Conservation (phyloP, 495 filamentous ascomycete species). For the Lasiosphaeria hispida region DNA sequence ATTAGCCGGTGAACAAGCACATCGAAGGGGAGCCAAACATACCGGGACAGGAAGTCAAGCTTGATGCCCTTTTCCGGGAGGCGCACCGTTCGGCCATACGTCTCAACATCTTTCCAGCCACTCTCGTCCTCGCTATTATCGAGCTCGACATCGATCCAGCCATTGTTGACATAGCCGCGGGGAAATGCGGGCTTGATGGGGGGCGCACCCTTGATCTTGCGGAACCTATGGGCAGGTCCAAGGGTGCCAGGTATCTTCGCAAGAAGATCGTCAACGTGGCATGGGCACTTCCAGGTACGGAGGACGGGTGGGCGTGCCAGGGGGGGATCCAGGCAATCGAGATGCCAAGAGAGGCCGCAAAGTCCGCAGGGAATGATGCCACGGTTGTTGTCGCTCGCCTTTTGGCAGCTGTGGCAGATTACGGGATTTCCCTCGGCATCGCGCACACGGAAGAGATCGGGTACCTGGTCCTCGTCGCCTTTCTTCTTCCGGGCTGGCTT, state of each 20-base stretch:
- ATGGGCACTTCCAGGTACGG: constrained; percentile 83
- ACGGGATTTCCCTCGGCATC: constrained; percentile 66
- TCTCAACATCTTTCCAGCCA: constrained; percentile 40
- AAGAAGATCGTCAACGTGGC: constrained; percentile 66
- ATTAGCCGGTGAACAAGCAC: constrained; percentile 14
- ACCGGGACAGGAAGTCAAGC: constrained; percentile 67
- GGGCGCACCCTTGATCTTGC: constrained; percentile 51
- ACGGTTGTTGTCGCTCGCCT: constrained; percentile 51
- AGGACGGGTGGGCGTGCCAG: constrained; percentile 69
- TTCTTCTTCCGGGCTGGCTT: constrained; percentile 51
- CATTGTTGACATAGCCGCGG: constrained; percentile 69
- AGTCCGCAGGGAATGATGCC: constrained; percentile 79
- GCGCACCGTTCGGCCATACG: constrained; percentile 61
- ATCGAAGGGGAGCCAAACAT: constrained; percentile 23
- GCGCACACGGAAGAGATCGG: constrained; percentile 62
- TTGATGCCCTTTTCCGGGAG: constrained; percentile 73
- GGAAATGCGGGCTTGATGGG: constrained; percentile 46
- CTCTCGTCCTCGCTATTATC: constrained; percentile 51
- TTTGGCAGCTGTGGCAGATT: constrained; percentile 69
- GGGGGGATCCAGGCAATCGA: constrained; percentile 88
- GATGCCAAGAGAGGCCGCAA: constrained; percentile 79
- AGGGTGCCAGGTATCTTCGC: constrained; percentile 37
- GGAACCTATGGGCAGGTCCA: constrained; percentile 48
- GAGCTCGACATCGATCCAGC: constrained; percentile 72
- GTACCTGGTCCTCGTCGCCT: constrained; percentile 56